Evolutionary conservation across 441 rosid species (phyloP), one percentile per base, ranked within the genome.

Genomic region (Erysimum pusillum): DNA sequence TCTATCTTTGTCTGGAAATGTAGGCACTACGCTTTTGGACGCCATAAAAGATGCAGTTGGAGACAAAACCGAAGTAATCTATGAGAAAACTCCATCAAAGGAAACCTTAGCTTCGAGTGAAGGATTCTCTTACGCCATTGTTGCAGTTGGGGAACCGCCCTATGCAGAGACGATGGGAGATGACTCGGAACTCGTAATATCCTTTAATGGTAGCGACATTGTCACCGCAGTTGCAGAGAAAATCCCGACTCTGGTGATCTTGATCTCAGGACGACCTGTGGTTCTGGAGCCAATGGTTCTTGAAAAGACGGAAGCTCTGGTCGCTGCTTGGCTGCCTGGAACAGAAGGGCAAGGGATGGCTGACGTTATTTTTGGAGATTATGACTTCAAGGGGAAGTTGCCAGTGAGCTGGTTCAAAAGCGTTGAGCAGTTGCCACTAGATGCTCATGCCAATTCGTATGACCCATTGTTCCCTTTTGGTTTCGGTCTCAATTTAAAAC

Each of bases 281-380:
- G 85, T 84, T 60, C 12, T 95, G 12, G 92, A 91, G 45, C 84
- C 86, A 10, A 12, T 5, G 15, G 31, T 88, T 39, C 71, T 90
- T 81, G 89, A 85, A 64, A 89, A 91, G 81, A 68, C 81, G 0
- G 88, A 90, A 36, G 94, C 87, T 42, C 35, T 93, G 3, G 83
- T 93, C 39, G 93, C 95, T 57, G 98, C 99, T 35, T 93, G 99
- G 98, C 79, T 92, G 68, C 99, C 98, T 38, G 99, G 99, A 77
- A 91, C 79, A 6, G 99, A 95, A 82, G 98, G 91, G 38, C 79
- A 73, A 34, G 98, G 96, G 48, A 60, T 93, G 39, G 65, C 90
- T 18, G 98, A 95, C 57, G 92, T 88, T 36, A 49, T 93, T 17
- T 92, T 92, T 7, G 99, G 97, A 32, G 94, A 91, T 74, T 64